These are phyloP conservation scores for Inosperma sp. DNA, from an alignment of 768 basidiomycete species.

Conservation along the genomic window DNA sequence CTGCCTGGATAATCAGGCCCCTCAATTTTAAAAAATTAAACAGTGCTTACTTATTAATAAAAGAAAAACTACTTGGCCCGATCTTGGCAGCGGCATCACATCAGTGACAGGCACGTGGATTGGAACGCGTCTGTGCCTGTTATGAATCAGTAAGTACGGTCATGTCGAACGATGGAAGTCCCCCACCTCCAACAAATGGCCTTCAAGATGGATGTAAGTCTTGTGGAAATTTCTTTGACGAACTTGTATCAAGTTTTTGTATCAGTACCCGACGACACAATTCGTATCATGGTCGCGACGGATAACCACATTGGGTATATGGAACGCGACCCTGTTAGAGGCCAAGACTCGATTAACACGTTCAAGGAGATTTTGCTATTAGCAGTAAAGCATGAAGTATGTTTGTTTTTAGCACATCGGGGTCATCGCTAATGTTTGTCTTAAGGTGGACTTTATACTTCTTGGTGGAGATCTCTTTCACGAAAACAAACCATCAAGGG, in stretches of 20 bases:
- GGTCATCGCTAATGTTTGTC: constrained; percentile 9
- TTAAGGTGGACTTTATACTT: constrained; percentile 92
- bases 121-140: too few relatives aligned
- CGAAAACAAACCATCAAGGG: constrained; percentile 92
- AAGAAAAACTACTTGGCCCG: too few relatives aligned
- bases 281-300: constrained; percentile 84
- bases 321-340: constrained; percentile 91
- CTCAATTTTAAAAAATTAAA: too few relatives aligned
- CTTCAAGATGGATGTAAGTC: constrained; percentile 7
- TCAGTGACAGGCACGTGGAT: too few relatives aligned
- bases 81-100: too few relatives aligned
- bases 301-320: constrained; percentile 96
- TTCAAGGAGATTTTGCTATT: constrained; percentile 92
- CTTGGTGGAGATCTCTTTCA: constrained; percentile 97
- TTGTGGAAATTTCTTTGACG: neutral
- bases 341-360: constrained; percentile 92
- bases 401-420: constrained; percentile 21
- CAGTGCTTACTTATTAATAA: too few relatives aligned
- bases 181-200: constrained; percentile 3
- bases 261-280: constrained; percentile 52
- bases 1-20: too few relatives aligned
- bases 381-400: constrained; percentile 81
- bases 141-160: too few relatives aligned
- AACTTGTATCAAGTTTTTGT: neutral
- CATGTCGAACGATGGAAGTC: constrained; percentile 6